These are phyloP conservation scores for Triadica sebifera DNA, from an alignment of 345 rosid genomes.

Conservation along the genomic window DNA sequence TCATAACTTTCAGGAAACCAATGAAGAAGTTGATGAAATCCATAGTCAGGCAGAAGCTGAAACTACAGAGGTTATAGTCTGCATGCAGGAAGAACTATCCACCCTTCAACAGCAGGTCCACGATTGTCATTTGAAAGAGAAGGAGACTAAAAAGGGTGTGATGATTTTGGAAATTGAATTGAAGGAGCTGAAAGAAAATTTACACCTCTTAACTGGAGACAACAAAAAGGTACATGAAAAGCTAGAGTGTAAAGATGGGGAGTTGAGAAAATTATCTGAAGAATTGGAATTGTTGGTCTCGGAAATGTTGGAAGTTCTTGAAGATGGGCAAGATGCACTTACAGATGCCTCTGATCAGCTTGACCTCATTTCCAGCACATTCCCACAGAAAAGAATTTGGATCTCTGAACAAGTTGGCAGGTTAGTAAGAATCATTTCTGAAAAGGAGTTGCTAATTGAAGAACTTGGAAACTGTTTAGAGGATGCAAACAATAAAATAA, in stretches of 20 bases:
- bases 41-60: constrained; percentile 82
- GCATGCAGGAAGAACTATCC: constrained; percentile 87
- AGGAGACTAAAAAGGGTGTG: constrained; percentile 40
- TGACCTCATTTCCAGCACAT: constrained; percentile 55
- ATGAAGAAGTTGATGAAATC: constrained; percentile 59
- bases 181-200: constrained; percentile 49
- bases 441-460: constrained; percentile 72
- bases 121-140: constrained; percentile 66
- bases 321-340: constrained; percentile 63
- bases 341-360: constrained; percentile 67
- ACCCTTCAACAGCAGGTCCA: constrained; percentile 74
- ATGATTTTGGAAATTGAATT: constrained; percentile 48
- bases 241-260: constrained; percentile 61
- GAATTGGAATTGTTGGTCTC: constrained; percentile 74
- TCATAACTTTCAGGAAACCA: constrained; percentile 54
- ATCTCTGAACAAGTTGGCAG: constrained; percentile 78
- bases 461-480: constrained; percentile 79
- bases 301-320: constrained; percentile 72
- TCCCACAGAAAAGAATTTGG: constrained; percentile 79
- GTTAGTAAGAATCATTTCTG: constrained; percentile 57
- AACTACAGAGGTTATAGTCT: constrained; percentile 87
- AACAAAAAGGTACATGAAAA: constrained; percentile 48
- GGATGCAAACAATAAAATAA: constrained; percentile 66
- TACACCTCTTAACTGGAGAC: constrained; percentile 44
- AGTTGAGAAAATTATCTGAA: constrained; percentile 48